phyloP scores from a whole-genome alignment of 345 rosid genomes.

The Kandelia obovata region DNA sequence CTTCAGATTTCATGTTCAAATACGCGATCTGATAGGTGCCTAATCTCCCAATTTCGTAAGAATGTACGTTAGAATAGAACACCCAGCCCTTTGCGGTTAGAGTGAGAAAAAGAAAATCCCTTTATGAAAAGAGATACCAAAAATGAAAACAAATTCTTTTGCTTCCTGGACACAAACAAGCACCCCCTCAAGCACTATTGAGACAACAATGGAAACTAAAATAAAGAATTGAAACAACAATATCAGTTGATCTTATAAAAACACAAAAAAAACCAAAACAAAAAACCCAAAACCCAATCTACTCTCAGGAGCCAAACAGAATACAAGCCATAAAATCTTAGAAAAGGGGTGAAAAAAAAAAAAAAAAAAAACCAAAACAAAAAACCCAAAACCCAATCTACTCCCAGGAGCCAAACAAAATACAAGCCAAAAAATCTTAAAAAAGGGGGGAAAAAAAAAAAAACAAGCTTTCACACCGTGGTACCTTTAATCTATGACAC shows the following conservation, averaged over 20 bases:
- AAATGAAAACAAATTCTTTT: no score
- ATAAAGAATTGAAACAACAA: neutral
- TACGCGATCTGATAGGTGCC: no score
- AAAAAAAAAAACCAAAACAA: neutral
- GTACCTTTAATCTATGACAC: slow-evolving; percentile 27
- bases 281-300: neutral
- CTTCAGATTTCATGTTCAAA: neutral
- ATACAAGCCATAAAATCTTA: neutral
- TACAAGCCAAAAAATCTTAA: neutral
- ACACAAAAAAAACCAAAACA: neutral
- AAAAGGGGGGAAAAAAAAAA: neutral
- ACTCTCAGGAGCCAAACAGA: no score
- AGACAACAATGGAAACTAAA: neutral
- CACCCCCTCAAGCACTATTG: neutral
- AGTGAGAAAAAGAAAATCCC: no score
- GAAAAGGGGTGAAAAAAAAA: neutral
- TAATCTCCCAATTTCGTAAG: neutral
- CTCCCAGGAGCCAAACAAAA: no score
- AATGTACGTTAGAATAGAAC: neutral
- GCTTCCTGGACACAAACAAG: neutral
- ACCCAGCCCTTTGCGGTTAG: no score
- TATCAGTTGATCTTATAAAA: neutral
- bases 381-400: no score
- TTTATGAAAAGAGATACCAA: no score
- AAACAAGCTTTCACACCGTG: neutral